phyloP scores from a whole-genome alignment of 2,329 filamentous ascomycete species.

The Cladophialophora carrionii region DNA sequence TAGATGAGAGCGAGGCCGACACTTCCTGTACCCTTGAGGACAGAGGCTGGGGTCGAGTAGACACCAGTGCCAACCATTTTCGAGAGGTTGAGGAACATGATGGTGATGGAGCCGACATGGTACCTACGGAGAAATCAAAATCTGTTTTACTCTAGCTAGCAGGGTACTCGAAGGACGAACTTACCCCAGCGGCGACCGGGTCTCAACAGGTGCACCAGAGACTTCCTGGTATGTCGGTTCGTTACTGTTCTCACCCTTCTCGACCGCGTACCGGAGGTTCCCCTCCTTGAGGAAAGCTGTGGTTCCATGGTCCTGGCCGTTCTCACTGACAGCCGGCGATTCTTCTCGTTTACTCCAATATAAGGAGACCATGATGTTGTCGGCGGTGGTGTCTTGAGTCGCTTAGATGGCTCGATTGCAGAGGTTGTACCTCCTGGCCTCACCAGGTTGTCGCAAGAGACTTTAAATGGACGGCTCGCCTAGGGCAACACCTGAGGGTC shows the following conservation, averaged over 20 bases:
- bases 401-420: not conserved
- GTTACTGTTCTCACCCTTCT: conserved; percentile 55
- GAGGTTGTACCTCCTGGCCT: not conserved
- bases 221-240: conserved; percentile 62
- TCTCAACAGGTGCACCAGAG: conserved; percentile 64
- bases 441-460: not conserved
- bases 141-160: not conserved
- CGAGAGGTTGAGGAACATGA: conserved; percentile 64
- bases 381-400: not conserved
- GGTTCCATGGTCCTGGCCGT: not conserved
- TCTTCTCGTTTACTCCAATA: conserved; percentile 9
- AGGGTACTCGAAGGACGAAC: not conserved
- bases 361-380: conserved; percentile 7
- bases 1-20: conserved; percentile 66
- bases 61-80: conserved; percentile 67
- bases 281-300: conserved; percentile 43
- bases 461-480: not conserved
- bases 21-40: conserved; percentile 64
- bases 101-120: conserved; percentile 59
- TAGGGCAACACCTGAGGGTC: not conserved
- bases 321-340: not conserved
- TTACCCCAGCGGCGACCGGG: conserved; percentile 58
- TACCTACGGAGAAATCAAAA: conserved; percentile 44
- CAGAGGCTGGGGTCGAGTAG: conserved; percentile 63
- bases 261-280: conserved; percentile 49